These are phyloP conservation scores for Ascocoryne sarcoides DNA, from an alignment of 2,329 filamentous ascomycete genomes.

Conservation along the genomic window DNA sequence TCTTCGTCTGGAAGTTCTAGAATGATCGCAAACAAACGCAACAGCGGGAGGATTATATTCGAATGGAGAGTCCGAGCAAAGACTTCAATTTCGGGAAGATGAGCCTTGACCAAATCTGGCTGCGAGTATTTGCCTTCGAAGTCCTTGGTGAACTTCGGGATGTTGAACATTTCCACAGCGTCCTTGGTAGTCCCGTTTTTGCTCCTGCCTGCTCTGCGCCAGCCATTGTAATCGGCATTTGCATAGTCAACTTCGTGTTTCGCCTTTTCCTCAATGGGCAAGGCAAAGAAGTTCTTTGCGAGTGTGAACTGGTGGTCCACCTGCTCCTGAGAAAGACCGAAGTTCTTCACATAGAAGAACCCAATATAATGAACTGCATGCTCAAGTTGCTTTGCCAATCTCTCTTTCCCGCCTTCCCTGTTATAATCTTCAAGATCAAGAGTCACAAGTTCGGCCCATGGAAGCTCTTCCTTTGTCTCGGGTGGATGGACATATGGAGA, in stretches of 20 bases:
- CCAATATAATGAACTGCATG: constrained; percentile 43
- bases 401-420: constrained; percentile 40
- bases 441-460: constrained; percentile 46
- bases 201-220: constrained; percentile 36
- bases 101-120: constrained; percentile 38
- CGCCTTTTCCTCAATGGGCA: constrained; percentile 49
- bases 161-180: constrained; percentile 52
- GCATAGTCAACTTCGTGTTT: constrained; percentile 44
- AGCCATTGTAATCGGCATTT: constrained; percentile 48
- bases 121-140: constrained; percentile 35
- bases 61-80: constrained; percentile 41
- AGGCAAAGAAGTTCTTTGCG: constrained; percentile 47
- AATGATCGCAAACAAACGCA: constrained; percentile 52
- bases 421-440: constrained; percentile 42
- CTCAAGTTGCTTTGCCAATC: constrained; percentile 41
- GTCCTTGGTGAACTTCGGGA: constrained; percentile 46
- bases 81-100: constrained; percentile 45
- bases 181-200: constrained; percentile 30
- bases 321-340: constrained; percentile 50
- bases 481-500: not conserved
- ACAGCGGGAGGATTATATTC: constrained; percentile 46
- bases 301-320: constrained; percentile 54
- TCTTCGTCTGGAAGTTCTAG: constrained; percentile 52
- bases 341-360: constrained; percentile 57
- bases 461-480: constrained; percentile 1